Base-by-base conservation (phyloP, 2,329 filamentous ascomycete species). In the Aureobasidium lini region DNA sequence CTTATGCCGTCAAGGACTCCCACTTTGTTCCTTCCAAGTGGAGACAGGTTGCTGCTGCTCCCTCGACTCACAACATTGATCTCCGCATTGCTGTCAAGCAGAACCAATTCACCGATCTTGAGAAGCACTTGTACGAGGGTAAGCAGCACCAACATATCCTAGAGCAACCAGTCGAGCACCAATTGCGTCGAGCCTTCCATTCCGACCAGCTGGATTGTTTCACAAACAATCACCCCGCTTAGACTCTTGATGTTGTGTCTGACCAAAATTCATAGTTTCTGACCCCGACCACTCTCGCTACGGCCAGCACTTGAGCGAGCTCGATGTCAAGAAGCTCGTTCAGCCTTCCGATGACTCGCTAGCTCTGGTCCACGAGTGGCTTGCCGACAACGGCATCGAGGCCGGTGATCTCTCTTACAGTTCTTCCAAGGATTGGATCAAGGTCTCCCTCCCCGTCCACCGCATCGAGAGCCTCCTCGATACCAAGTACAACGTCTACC, bases 11-110 rank as follows among this genome's bases (percentile, higher is more conserved):
- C 63, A 85, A 85, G 70, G 82, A 84, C 61, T 74, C 72, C 15
- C 81, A 84, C 67, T 64, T 70, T 63, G 77, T 80, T 10, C 82
- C 83, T 6, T 69, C 70, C 32, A 72, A 71, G 57, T 85, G 82
- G 82, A 74, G 69, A 8, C 73, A 73, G 61, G 66, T 78, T 48
- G 75, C 74, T 40, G 70, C 75, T 34, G 78, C 81, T 2, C 74
- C 79, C 40, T 73, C 76, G 46, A 69, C 74, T 16, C 76, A 81
- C 62, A 70, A 75, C 36, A 76, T 85, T 61, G 71, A 81, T 37
- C 70, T 85, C 48, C 78, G 82, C 52, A 84, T 85, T 66, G 82
- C 79, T 32, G 68, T 85, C 61, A 84, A 80, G 73, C 82, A 85
- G 67, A 74, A 76, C 60, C 78, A 79, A 44, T 82, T 84, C 60